These are phyloP conservation scores for Orbilia quercus DNA, from an alignment of 2,329 filamentous ascomycete species.

Conservation along the genomic window DNA sequence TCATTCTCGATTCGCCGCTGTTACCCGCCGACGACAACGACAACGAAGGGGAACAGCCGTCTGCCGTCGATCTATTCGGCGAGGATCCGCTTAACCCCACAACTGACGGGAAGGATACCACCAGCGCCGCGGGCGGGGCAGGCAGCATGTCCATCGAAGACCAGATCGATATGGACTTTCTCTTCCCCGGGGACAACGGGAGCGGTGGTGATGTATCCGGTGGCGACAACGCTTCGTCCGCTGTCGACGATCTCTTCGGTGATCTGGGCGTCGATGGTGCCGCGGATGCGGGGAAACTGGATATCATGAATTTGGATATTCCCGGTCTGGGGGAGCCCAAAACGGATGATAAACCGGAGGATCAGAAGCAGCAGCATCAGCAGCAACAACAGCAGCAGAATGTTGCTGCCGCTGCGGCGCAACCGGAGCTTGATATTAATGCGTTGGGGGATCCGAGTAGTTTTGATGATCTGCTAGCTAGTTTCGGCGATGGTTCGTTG, in stretches of 20 bases:
- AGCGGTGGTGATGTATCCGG: slow-evolving; percentile 1
- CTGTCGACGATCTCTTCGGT: slow-evolving; percentile 38
- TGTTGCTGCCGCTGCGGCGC: background rate
- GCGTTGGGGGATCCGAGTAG: slow-evolving; percentile 6
- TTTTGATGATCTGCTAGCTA: slow-evolving; percentile 45
- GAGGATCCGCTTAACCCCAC: slow-evolving; percentile 41
- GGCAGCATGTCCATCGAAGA: slow-evolving; percentile 43
- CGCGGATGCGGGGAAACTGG: slow-evolving; percentile 25
- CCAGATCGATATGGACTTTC: slow-evolving; percentile 52
- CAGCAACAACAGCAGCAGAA: too few relatives aligned
- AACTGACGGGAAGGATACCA: slow-evolving; percentile 14
- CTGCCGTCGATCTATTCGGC: slow-evolving; percentile 41
- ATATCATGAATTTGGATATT: slow-evolving; percentile 46
- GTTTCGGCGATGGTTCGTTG: slow-evolving; percentile 30
- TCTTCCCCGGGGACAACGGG: slow-evolving; percentile 21
- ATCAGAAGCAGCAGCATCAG: slow-evolving; percentile 9
- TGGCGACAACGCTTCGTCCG: background rate
- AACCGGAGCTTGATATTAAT: slow-evolving; percentile 30
- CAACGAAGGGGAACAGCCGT: slow-evolving; percentile 17
- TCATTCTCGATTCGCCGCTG: slow-evolving; percentile 46
- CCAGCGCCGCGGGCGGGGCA: background rate
- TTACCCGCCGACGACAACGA: slow-evolving; percentile 24
- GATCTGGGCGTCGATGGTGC: slow-evolving; percentile 32
- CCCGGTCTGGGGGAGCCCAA: slow-evolving; percentile 24
- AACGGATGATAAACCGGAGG: slow-evolving; percentile 17